Evolutionary conservation across 73 alveolate species (phyloP), one percentile per base, ranked within the genome.

Genomic region (Paramecium caudatum): DNA sequence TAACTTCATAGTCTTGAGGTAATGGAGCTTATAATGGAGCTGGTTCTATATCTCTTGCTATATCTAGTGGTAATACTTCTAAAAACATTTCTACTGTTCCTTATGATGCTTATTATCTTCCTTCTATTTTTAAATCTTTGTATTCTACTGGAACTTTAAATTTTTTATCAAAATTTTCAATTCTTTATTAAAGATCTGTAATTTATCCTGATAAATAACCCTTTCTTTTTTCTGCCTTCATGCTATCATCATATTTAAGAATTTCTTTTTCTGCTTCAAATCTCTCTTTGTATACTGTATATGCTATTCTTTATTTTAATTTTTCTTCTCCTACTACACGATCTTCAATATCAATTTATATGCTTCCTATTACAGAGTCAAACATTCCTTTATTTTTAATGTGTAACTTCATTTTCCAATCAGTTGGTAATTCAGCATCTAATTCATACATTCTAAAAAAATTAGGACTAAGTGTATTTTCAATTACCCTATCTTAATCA

Each of bases 341-440:
- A 91, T 98, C 99, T 91, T 98, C 99, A 74, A 98, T 85, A 90
- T 98, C 99, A 13, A 98, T 94, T 82, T 92, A 63, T n/a, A 99
- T 97, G 2, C 97, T 61, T 1, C 99, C 99, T 1, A 98, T 98
- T 47, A 97, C 21, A 37, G 93, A 94, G 90, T 98, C 99, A 5
- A 91, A 85, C 37, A 91, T 33, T 10, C 94, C 90, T 61, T 94
- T 82, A 82, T 92, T 95, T 61, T 61, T 74, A 23, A 97, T 95
- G 37, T 90, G 90, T 15, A 95, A 46, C 43, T 82, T 92, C 21
- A 97, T 70, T 46, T 92, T 95, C 98, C 98, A 96, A 85, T 96
- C 99, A 10, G 94, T 94, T 3, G 99, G 99, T 55, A 97, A 92
- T 37, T 39, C 91, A 4, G 96, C 98, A 82, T 96, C 98, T 36